Conservation (phyloP, 495 filamentous ascomycete species). For the Chaetomium tenue region DNA sequence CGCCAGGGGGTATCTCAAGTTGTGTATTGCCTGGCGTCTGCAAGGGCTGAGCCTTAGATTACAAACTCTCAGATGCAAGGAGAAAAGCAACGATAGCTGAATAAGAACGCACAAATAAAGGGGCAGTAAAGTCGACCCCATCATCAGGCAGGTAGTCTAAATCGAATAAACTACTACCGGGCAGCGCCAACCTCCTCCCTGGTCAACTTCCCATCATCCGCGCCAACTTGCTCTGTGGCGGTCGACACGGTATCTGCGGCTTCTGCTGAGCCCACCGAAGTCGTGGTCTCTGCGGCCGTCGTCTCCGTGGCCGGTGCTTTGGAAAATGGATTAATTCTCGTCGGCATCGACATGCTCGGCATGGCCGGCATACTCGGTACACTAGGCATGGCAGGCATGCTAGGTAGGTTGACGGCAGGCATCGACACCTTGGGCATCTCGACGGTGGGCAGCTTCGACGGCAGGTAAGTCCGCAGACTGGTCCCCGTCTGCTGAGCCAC, state of each 20-base stretch:
- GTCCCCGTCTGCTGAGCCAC: constrained; percentile 46
- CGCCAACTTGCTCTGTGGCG: not conserved
- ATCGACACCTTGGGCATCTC: constrained; percentile 33
- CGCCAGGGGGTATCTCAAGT: too few relatives aligned
- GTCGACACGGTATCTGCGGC: not conserved
- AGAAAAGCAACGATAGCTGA: too few relatives aligned
- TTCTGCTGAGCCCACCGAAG: not conserved
- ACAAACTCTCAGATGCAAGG: too few relatives aligned
- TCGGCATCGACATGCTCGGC: constrained; percentile 29
- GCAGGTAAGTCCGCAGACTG: constrained; percentile 41
- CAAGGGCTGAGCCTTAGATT: too few relatives aligned
- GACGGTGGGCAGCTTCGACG: constrained; percentile 44
- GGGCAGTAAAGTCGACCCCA: too few relatives aligned
- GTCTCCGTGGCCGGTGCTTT: constrained; percentile 11
- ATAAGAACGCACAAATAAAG: too few relatives aligned
- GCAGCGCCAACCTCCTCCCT: not conserved
- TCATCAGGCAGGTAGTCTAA: too few relatives aligned
- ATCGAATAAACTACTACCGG: too few relatives aligned
- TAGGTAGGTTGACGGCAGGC: constrained; percentile 20
- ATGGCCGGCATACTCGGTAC: constrained; percentile 30
- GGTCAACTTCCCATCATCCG: not conserved
- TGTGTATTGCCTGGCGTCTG: too few relatives aligned
- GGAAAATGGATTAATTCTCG: constrained; percentile 23
- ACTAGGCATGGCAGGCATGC: constrained; percentile 29
- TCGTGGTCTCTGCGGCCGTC: not conserved